Evolutionary conservation across 2,329 filamentous ascomycete species (phyloP).

Genomic region (Lasiodiplodia sp.): DNA sequence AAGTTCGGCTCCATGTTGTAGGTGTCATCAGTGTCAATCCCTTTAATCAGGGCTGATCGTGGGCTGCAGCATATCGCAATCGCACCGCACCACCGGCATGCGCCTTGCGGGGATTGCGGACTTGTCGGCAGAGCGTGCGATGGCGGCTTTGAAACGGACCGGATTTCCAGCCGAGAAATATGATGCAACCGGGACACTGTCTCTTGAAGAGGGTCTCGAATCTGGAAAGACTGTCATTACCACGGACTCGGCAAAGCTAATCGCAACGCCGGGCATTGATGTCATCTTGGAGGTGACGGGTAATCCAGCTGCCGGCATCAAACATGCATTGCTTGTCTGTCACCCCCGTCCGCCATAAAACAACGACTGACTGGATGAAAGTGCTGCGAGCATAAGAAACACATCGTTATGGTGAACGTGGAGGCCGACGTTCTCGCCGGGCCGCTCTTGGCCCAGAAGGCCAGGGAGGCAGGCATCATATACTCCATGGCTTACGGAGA

Average conservation of each 20-base stretch:
- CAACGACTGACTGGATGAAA: not conserved
- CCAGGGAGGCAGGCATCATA: conserved; percentile 55
- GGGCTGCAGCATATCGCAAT: conserved; percentile 51
- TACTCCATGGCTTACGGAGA: conserved; percentile 59
- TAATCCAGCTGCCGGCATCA: conserved; percentile 53
- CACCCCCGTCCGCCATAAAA: not conserved
- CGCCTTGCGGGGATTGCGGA: conserved; percentile 55
- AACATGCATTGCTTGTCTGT: conserved; percentile 47
- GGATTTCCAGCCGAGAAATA: conserved; percentile 37
- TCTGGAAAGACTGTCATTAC: conserved; percentile 53
- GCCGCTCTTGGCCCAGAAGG: conserved; percentile 51
- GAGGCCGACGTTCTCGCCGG: conserved; percentile 56
- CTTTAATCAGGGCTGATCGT: not conserved
- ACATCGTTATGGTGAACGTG: conserved; percentile 59
- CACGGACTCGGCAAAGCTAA: conserved; percentile 52
- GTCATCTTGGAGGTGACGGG: conserved; percentile 56
- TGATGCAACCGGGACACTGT: not conserved
- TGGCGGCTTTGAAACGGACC: conserved; percentile 51
- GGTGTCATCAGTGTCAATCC: not conserved
- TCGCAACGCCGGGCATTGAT: conserved; percentile 53
- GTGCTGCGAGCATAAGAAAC: conserved; percentile 58
- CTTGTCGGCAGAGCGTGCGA: conserved; percentile 51
- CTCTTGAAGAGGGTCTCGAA: conserved; percentile 37
- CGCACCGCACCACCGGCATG: conserved; percentile 52
- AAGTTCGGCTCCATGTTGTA: not conserved